Base-by-base conservation (phyloP, 306 rosid species). In the Abrus precatorius region DNA sequence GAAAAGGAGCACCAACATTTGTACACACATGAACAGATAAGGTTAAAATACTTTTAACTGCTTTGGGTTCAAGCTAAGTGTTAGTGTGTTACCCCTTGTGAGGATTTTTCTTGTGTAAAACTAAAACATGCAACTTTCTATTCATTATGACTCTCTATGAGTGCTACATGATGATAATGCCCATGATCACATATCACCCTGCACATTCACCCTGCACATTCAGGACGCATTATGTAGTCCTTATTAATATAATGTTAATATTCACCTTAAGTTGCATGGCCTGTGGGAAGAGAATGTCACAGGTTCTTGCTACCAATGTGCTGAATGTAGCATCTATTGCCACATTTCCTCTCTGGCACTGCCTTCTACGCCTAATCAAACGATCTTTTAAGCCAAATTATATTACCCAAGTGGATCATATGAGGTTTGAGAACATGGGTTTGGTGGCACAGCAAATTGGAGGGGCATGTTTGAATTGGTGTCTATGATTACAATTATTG, bases 151-250 rank as follows among this genome's bases (percentile, higher is more conserved):
- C 20, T 20, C 0, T 20, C 64, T 4, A 1, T 10, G 20, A 32
- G 66, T 32, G 8, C 43, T 4, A 62, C 9, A 60, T 12, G 2
- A 60, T 33, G 4, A 33, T 11, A 20, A 10, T 11, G 14, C 67
- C 7, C 0, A 32, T 60, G 7, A 60, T 60, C 27, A 60, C 47
- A 3, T 57, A 48, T 33, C 89, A 83, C 49, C 84, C 77, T 33
- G 53, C 87, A 11, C 87, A 80, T 77, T 80, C 79, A 28, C 49
- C 84, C 77, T 33, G 53, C 87, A 11, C 87, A 80, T 77, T 80
- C 79, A 28, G 72, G 11, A 11, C 88, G 20, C 20, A 84, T 76
- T 69, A 44, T 41, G 28, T 82, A 32, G 78, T 74, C 71, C 87
- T 87, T 74, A 75, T 80, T 62, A 6, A 48, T 40, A 29, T 83